Evolutionary conservation across 352 stramenopile species (phyloP), one percentile per base, ranked within the genome.

Genomic region (Phytophthora sojae): DNA sequence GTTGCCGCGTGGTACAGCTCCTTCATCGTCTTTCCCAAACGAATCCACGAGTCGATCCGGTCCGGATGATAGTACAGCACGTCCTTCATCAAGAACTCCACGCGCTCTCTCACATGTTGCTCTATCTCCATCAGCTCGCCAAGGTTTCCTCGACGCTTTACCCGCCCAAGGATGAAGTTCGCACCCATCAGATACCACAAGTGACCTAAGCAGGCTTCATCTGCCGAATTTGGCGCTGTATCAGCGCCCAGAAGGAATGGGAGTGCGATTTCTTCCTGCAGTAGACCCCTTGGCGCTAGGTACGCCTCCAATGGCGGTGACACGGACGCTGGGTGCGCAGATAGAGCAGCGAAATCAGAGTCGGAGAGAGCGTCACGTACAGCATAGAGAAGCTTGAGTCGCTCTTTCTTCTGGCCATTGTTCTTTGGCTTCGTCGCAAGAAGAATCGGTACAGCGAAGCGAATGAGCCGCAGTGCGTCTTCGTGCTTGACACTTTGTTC

Each of bases 381-480:
- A 32, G 80, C 83, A 37, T 79, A 77, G 0, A 94, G 75, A 7
- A 94, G 53, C 53, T 90, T 90, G 30, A 90, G 70, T 35, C 88
- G 83, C 50, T 94, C 86, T 66, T 89, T 90, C 72, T 94, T 94
- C 56, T 93, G 85, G 0, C 79, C 64, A 42, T 91, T 94, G 47
- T 73, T 93, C 72, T 87, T 91, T 4, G 82, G 79, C 5, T 79
- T 75, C 8, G 72, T 77, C 3, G 79, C 59, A 7, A 94, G 70
- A 51, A 94, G 70, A 35, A 92, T 81, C 6, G 85, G 85, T 8
- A 94, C 74, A 21, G 81, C 76, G 30, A 93, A 92, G 15, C 74
- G 79, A 30, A 80, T 71, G 19, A 94, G 57, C 0, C 66, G 65
- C 7, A 82, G 57, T 8, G 76, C 71, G 9, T 78, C 77, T 6